Base-by-base conservation (phyloP, 140 eudicot species). In the Bidens hawaiensis region DNA sequence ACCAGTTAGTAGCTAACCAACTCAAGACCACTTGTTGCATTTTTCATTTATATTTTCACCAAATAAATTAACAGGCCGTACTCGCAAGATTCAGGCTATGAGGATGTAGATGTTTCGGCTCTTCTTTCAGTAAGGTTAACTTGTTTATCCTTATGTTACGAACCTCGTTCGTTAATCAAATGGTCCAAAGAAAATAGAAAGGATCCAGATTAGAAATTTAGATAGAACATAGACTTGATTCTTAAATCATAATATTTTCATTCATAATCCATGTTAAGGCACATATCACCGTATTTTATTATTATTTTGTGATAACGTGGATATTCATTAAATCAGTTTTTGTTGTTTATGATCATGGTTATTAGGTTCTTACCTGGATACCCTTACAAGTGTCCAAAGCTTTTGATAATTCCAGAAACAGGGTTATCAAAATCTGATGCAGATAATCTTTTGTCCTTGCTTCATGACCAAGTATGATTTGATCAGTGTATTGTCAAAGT, bases 311-410 rank as follows among this genome's bases (percentile, higher is more conserved):
- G 24, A 38, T 48, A 30, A 62, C 1, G 26, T 21, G 50, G 36
- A 55, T 68, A 42, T 25, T 31, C 21, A n/a, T 24, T 33, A 36
- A 65, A 56, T 54, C 28, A 18, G 63, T 48, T 71, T 48, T 69
- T 54, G 55, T 22, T 68, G 13, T 45, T 53, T 45, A 51, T 70
- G 18, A 50, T 63, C 57, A 54, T 64, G 54, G 55, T 45, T 55
- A 27, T 62, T 75, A 88, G 99, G 75, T 93, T 76, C 61, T 59
- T 88, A 66, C 95, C 88, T 28, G 99, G 99, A 43, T 94, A 94
- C 78, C 99, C 99, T 40, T 77, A 80, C 83, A 94, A 83, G 76
- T 85, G 86, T 62, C 99, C 99, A 18, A 94, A 85, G 77, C 76
- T 94, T 68, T 82, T 75, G 70, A 75, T 93, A 83, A 53, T 71